These are phyloP conservation scores for Beta lomatogona DNA, from an alignment of 179 eudicot species.

Conservation along the genomic window DNA sequence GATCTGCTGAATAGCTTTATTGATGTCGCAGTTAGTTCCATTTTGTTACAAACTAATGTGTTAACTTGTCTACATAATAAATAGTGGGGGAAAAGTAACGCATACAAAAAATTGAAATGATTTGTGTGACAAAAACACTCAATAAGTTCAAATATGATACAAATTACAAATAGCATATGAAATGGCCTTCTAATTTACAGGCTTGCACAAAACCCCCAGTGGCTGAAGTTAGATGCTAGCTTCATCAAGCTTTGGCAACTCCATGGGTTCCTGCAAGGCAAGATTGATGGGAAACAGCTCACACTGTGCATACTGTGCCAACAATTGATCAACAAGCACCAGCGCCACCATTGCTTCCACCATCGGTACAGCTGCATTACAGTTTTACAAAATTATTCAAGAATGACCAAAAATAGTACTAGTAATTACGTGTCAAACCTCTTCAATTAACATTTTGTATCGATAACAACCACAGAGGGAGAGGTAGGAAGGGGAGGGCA, in stretches of 20 bases:
- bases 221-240: slow-evolving; percentile 28
- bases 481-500: no score
- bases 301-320: slow-evolving; percentile 85
- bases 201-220: background rate
- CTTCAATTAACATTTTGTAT: no score
- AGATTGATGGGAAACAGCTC: slow-evolving; percentile 60
- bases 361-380: slow-evolving; percentile 90
- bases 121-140: background rate
- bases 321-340: slow-evolving; percentile 86
- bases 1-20: background rate
- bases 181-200: background rate
- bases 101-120: background rate
- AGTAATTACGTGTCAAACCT: no score
- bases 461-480: no score
- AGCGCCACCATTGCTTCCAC: slow-evolving; percentile 95
- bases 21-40: background rate
- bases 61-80: background rate
- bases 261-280: slow-evolving; percentile 58
- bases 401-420: no score
- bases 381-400: slow-evolving; percentile 9
- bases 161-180: background rate
- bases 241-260: slow-evolving; percentile 34
- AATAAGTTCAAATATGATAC: background rate
- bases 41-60: background rate
- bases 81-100: background rate